Conservation (phyloP, 768 basidiomycete species). For the Tulasnella sp. region DNA sequence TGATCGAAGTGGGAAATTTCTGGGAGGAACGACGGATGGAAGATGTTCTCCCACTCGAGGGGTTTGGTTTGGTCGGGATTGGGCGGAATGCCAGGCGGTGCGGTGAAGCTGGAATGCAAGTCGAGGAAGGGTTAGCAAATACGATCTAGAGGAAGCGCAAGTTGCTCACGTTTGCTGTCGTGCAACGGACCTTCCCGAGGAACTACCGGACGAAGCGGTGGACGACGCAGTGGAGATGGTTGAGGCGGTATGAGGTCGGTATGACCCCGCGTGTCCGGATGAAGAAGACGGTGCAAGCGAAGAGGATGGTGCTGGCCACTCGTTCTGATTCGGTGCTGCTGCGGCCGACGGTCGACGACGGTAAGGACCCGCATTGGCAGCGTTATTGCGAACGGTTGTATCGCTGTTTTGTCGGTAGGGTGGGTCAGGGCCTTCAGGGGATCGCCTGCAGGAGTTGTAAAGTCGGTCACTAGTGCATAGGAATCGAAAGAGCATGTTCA, state of each 20-base stretch:
- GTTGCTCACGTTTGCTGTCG: not conserved
- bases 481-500: not conserved
- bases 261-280: not conserved
- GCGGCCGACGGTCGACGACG: not conserved
- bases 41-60: constrained; percentile 17
- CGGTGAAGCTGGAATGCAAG: not conserved
- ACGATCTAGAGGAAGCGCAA: not conserved
- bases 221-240: constrained; percentile 7
- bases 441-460: not conserved
- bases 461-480: not conserved
- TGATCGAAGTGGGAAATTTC: not conserved
- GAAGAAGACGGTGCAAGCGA: not conserved
- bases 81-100: not conserved
- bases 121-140: not conserved
- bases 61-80: not conserved
- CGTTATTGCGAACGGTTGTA: not conserved
- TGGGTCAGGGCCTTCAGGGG: not conserved
- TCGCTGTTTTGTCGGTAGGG: not conserved
- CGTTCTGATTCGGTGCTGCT: not conserved
- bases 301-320: not conserved
- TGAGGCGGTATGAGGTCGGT: not conserved
- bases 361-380: not conserved
- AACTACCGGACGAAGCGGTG: constrained; percentile 4
- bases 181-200: not conserved
- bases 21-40: constrained; percentile 13